phyloP scores from a whole-genome alignment of 2,329 filamentous ascomycete genomes.

The Epichloe sibirici region DNA sequence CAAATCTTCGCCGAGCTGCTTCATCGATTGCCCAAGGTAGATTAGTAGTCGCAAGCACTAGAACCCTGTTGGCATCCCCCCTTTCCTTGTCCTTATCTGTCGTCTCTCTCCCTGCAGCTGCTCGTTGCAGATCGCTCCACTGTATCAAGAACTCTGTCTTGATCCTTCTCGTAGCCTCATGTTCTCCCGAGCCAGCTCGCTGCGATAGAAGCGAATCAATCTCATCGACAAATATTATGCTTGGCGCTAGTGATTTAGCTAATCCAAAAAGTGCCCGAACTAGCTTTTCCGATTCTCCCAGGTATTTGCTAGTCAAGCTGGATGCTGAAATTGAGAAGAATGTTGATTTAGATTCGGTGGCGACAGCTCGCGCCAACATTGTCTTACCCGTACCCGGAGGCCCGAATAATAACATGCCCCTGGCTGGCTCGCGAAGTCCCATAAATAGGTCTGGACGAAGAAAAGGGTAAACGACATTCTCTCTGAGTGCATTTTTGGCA shows the following conservation, averaged over 20 bases:
- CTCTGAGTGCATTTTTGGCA: conserved; percentile 84
- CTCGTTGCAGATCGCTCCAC: conserved; percentile 88
- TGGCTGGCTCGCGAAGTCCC: conserved; percentile 83
- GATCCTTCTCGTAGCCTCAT: conserved; percentile 85
- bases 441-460: conserved; percentile 90
- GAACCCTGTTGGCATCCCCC: conserved; percentile 80
- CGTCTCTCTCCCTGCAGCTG: conserved; percentile 73
- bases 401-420: conserved; percentile 92
- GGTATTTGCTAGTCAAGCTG: conserved; percentile 87
- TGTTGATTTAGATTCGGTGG: conserved; percentile 85
- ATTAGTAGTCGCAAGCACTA: conserved; percentile 92
- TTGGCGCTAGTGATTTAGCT: conserved; percentile 81
- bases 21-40: conserved; percentile 97
- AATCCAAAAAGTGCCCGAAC: conserved; percentile 83
- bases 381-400: conserved; percentile 98
- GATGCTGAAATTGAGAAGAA: conserved; percentile 97
- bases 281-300: conserved; percentile 93
- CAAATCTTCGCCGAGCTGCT: conserved; percentile 80
- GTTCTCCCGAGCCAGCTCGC: conserved; percentile 70
- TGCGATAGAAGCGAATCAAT: conserved; percentile 89
- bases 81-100: conserved; percentile 52
- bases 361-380: conserved; percentile 85
- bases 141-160: conserved; percentile 98
- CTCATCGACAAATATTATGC: conserved; percentile 97
- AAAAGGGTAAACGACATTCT: conserved; percentile 95